A percentile compares a stretch with the other conserved stretches of the same genome.
These are phyloP conservation scores for Xerocomellus amylosporus DNA, from an alignment of 768 basidiomycete genomes.

Conservation along the genomic window DNA sequence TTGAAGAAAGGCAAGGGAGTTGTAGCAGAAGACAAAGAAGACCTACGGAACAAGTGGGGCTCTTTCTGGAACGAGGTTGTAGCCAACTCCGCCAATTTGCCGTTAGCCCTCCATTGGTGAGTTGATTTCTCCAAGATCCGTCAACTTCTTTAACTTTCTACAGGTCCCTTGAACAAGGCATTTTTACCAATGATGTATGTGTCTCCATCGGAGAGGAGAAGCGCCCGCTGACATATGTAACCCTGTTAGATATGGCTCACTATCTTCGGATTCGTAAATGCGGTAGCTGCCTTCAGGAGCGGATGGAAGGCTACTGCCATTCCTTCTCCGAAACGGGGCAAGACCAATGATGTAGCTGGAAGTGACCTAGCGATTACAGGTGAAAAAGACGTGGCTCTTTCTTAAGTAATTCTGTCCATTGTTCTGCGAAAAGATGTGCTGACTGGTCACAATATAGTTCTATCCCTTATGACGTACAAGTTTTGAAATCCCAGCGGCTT, in stretches of 20 bases:
- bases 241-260: slow-evolving; percentile 38
- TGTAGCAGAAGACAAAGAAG: slow-evolving; percentile 50
- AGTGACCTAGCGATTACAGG: neutral
- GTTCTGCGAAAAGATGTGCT: neutral
- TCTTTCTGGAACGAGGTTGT: slow-evolving; percentile 70
- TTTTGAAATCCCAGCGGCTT: neutral
- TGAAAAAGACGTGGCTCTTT: slow-evolving; percentile 13
- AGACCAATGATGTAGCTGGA: neutral
- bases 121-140: slow-evolving; percentile 13
- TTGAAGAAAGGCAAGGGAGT: slow-evolving; percentile 58
- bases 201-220: neutral
- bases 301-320: slow-evolving; percentile 69
- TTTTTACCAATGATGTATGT: slow-evolving; percentile 64
- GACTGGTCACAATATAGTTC: neutral
- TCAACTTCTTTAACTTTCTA: slow-evolving; percentile 1
- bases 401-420: slow-evolving; percentile 4
- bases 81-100: slow-evolving; percentile 74
- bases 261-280: slow-evolving; percentile 47
- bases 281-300: slow-evolving; percentile 58
- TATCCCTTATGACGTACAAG: neutral
- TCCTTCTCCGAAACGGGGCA: slow-evolving; percentile 3
- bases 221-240: slow-evolving; percentile 1
- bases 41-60: slow-evolving; percentile 58
- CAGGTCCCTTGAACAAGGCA: slow-evolving; percentile 68
- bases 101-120: slow-evolving; percentile 82